Conservation (phyloP, 805 yeast species). For the Isabelozyma rhagii region DNA sequence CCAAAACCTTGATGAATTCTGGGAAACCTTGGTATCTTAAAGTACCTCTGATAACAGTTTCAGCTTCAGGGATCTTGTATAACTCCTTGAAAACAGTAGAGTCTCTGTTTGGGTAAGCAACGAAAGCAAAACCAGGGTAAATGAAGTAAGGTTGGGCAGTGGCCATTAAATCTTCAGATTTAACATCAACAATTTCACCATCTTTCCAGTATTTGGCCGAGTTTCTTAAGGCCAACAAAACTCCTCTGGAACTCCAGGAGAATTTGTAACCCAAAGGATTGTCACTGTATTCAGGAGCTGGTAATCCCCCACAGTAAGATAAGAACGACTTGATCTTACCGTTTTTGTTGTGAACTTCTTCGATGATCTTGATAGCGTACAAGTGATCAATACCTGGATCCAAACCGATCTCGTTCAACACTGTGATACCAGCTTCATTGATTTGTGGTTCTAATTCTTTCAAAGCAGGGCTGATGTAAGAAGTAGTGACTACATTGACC, state of each 20-base stretch:
- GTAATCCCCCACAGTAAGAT: constrained; percentile 98
- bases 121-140: constrained; percentile 93
- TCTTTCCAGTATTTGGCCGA: constrained; percentile 85
- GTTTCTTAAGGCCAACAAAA: constrained; percentile 90
- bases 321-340: constrained; percentile 94
- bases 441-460: constrained; percentile 81
- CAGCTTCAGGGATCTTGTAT: constrained; percentile 94
- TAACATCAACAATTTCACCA: constrained; percentile 75
- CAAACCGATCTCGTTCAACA: constrained; percentile 97
- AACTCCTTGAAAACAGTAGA: constrained; percentile 90
- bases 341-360: constrained; percentile 86
- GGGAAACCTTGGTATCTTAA: constrained; percentile 98
- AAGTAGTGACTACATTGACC: constrained; percentile 87
- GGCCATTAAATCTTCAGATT: constrained; percentile 90
- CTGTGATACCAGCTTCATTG: constrained; percentile 92
- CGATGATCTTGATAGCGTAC: constrained; percentile 97
- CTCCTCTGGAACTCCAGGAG: constrained; percentile 99
- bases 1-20: constrained; percentile 91
- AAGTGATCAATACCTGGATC: constrained; percentile 99
- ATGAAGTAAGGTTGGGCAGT: constrained; percentile 93
- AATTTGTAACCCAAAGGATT: constrained; percentile 98
- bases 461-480: constrained; percentile 93
- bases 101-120: constrained; percentile 97
- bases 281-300: constrained; percentile 96
- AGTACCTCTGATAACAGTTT: constrained; percentile 95